phyloP scores from a whole-genome alignment of 2,329 filamentous ascomycete genomes.

The Cordyceps tenuipes region DNA sequence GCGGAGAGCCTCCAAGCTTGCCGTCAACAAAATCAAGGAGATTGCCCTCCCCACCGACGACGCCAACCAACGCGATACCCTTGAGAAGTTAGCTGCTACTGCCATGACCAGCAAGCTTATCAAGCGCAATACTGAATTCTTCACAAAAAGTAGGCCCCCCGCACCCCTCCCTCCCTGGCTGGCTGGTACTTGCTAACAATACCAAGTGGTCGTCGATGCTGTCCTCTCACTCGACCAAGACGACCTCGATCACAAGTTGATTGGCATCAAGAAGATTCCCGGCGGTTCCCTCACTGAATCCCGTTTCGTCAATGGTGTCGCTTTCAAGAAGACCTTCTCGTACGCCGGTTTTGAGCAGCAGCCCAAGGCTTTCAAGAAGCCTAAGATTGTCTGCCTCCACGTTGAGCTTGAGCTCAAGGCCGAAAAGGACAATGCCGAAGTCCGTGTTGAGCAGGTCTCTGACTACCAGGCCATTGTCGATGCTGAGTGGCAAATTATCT shows the following conservation, averaged over 20 bases:
- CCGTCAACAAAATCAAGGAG: slow-evolving; percentile 98
- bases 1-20: slow-evolving; percentile 77
- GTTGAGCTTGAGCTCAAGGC: slow-evolving; percentile 98
- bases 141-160: slow-evolving; percentile 74
- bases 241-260: slow-evolving; percentile 94
- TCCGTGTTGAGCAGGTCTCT: slow-evolving; percentile 94
- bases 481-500: slow-evolving; percentile 99
- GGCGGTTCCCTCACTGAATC: slow-evolving; percentile 94
- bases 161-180: neutral
- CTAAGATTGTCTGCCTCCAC: slow-evolving; percentile 95
- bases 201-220: slow-evolving; percentile 88
- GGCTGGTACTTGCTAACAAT: slow-evolving; percentile 20
- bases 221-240: slow-evolving; percentile 93
- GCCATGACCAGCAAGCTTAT: slow-evolving; percentile 99
- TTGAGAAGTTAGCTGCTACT: slow-evolving; percentile 82
- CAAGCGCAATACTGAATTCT: slow-evolving; percentile 92
- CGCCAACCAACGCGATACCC: slow-evolving; percentile 75
- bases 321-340: slow-evolving; percentile 99
- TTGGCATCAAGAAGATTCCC: slow-evolving; percentile 96
- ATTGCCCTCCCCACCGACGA: slow-evolving; percentile 83
- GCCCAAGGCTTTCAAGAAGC: slow-evolving; percentile 88
- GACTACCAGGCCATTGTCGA: slow-evolving; percentile 99
- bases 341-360: slow-evolving; percentile 99
- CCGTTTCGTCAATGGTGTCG: slow-evolving; percentile 93
- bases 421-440: slow-evolving; percentile 98